Evolutionary conservation across 805 yeast species (phyloP).

Genomic region (Ogataea nonfermentans): DNA sequence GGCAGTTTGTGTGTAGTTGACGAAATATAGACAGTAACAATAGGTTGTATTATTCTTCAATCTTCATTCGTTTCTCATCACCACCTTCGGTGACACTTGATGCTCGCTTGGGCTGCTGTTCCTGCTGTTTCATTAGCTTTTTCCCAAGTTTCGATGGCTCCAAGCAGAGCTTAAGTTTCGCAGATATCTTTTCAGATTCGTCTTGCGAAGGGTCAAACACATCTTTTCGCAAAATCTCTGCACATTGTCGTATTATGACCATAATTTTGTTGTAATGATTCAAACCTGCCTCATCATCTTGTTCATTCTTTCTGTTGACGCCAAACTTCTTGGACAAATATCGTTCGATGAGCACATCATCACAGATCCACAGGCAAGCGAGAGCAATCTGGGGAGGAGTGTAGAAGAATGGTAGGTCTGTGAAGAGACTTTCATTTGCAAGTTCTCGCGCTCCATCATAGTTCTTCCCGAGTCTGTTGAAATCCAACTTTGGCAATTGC

Average conservation of each 20-base stretch:
- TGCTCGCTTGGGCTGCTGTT: constrained; percentile 9
- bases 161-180: constrained; percentile 59
- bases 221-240: constrained; percentile 40
- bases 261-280: constrained; percentile 45
- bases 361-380: constrained; percentile 72
- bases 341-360: constrained; percentile 59
- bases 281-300: constrained; percentile 15
- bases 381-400: constrained; percentile 97
- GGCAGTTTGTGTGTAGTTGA: constrained; percentile 47
- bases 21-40: constrained; percentile 1
- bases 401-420: constrained; percentile 73
- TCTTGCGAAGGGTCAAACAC: constrained; percentile 51
- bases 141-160: constrained; percentile 46
- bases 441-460: constrained; percentile 69
- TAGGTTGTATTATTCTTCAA: constrained; percentile 11
- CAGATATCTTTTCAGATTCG: constrained; percentile 60
- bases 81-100: constrained; percentile 11
- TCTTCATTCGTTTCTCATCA: constrained; percentile 24
- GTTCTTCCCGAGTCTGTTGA: constrained; percentile 59
- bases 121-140: constrained; percentile 22
- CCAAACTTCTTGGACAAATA: constrained; percentile 67
- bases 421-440: constrained; percentile 64
- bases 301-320: constrained; percentile 22
- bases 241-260: constrained; percentile 48
- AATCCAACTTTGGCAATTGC: constrained; percentile 47